Conservation (phyloP, 805 yeast genomes). For the Wickerhamomyces strasburgensis region DNA sequence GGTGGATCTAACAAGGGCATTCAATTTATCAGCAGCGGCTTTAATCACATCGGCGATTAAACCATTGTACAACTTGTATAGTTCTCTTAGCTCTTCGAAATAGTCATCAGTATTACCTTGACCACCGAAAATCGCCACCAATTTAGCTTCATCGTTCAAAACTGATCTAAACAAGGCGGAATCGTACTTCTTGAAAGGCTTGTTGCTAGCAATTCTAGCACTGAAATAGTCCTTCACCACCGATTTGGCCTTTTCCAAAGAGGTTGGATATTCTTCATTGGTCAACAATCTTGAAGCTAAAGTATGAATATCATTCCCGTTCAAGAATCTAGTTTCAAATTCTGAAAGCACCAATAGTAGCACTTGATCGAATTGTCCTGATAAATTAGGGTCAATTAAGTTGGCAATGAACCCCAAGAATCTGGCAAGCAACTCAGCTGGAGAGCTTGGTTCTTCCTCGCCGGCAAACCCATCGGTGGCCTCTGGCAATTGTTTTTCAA, state of each 20-base stretch:
- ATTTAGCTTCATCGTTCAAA: constrained; percentile 49
- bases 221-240: constrained; percentile 76
- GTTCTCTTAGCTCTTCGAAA: constrained; percentile 90
- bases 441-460: constrained; percentile 83
- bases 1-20: constrained; percentile 61
- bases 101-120: constrained; percentile 98
- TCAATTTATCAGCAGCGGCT: constrained; percentile 64
- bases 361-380: constrained; percentile 63
- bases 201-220: constrained; percentile 46
- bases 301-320: constrained; percentile 79
- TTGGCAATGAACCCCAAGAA: constrained; percentile 72
- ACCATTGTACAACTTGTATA: constrained; percentile 72
- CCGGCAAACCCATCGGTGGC: constrained; percentile 81
- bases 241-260: constrained; percentile 62
- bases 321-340: constrained; percentile 76
- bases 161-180: constrained; percentile 64
- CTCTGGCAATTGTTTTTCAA: constrained; percentile 66
- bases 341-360: constrained; percentile 68
- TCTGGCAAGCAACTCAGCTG: constrained; percentile 77
- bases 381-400: constrained; percentile 37
- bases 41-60: constrained; percentile 67
- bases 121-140: constrained; percentile 93
- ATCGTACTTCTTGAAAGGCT: constrained; percentile 44
- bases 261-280: constrained; percentile 56
- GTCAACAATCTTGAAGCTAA: constrained; percentile 67